phyloP scores from a whole-genome alignment of 2,329 filamentous ascomycete genomes.

The Bimuria novae-zelandiae region DNA sequence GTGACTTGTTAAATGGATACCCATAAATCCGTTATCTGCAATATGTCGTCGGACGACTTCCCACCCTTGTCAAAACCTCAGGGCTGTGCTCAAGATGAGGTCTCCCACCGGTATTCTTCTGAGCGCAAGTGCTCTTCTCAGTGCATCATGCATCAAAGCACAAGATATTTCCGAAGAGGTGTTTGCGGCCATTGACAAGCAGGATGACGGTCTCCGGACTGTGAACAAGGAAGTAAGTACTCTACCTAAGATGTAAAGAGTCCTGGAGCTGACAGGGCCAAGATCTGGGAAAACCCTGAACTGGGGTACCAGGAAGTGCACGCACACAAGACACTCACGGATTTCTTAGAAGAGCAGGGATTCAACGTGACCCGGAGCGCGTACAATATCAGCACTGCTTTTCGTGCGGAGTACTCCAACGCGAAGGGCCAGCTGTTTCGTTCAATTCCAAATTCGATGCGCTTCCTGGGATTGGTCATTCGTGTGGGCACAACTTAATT shows the following conservation, averaged over 20 bases:
- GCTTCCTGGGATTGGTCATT: constrained; percentile 48
- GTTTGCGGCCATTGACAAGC: constrained; percentile 8
- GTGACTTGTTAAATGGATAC: too few species aligned
- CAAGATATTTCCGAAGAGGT: constrained; percentile 5
- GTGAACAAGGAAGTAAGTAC: constrained; percentile 5
- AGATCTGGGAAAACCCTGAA: constrained; percentile 52
- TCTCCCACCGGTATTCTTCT: not conserved
- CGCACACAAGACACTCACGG: constrained; percentile 56
- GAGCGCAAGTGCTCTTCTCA: constrained; percentile 4
- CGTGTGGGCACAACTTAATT: constrained; percentile 53
- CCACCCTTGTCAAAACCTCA: too few species aligned
- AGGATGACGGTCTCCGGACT: constrained; percentile 4
- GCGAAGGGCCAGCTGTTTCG: constrained; percentile 50
- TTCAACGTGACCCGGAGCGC: constrained; percentile 39
- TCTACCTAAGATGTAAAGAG: not conserved
- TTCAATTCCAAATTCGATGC: constrained; percentile 49
- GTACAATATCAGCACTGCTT: constrained; percentile 43
- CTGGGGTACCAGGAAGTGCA: constrained; percentile 55
- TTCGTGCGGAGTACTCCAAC: constrained; percentile 33
- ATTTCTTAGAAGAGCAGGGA: constrained; percentile 50
- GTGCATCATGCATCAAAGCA: not conserved
- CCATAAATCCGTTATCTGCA: too few species aligned
- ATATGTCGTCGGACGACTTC: too few species aligned
- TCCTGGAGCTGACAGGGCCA: constrained; percentile 20
- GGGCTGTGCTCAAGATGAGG: not conserved